Base-by-base conservation (phyloP, 2,329 filamentous ascomycete species). In the Sclerotinia trifoliorum region DNA sequence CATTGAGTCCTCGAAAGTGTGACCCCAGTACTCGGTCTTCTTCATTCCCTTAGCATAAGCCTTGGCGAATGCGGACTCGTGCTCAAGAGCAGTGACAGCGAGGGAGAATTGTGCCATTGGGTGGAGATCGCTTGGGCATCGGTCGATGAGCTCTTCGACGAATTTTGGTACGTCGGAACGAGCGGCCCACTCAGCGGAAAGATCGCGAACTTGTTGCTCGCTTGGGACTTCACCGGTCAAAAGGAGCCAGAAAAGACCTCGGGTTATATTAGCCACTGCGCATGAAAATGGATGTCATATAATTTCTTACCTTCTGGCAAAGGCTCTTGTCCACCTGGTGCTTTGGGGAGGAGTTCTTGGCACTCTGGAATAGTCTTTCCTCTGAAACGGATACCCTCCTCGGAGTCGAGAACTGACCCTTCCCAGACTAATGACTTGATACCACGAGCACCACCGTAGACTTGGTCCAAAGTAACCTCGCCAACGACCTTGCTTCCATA, bases 1-100 rank as follows among this genome's bases (percentile, higher is more conserved):
- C 94, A 99, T 98, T 72, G 94, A 95, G 85, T 99, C 95, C 88
- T 99, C 95, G 79, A 96, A 99, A 77, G 94, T 97, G 88, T 98
- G 94, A 83, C 90, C 89, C 95, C 95, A 99, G 92, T 99, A 99
- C 77, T 98, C 93, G 83, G 94, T 92, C 92, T 99, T 99, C 89
- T 94, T 95, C 80, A 99, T 92, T 80, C 95, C 95, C 88, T 96
- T 96, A 79, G 94, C 94, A 80, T 99, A 99, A 78, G 95, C 95
- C 88, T 97, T 97, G 81, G 95, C 90, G 83, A 99, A 99, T 74
- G 92, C 88, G 72, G 95, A 98, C 81, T 96, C 94, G 83, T 97
- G 94, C 89, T 99, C 95, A 79, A 99, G 94, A 79, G 95, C 95
- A 76, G 91, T 97, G 78, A 99, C 93, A 78, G 95, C 95, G 78